Percentiles rank a stretch among this genome's conserved stretches.
These are phyloP conservation scores for Sporopachydermia lactativora DNA, from an alignment of 805 yeast genomes.

Conservation along the genomic window DNA sequence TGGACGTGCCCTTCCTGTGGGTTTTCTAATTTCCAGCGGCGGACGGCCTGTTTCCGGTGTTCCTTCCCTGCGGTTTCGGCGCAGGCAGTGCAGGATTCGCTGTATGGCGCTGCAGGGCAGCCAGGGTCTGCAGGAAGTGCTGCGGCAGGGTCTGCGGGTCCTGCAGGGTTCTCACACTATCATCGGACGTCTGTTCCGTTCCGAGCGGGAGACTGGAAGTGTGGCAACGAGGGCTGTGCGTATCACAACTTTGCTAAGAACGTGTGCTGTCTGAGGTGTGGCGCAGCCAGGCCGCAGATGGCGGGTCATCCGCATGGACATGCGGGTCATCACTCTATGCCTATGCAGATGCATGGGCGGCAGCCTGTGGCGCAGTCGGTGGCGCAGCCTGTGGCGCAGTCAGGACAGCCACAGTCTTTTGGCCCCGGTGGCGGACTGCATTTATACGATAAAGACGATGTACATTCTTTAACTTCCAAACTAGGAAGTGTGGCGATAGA, in stretches of 20 bases:
- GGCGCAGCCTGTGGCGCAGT: slow-evolving; percentile 9
- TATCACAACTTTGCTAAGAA: slow-evolving; percentile 92
- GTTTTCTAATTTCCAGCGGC: slow-evolving; percentile 83
- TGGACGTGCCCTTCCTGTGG: slow-evolving; percentile 98
- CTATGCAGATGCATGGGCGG: slow-evolving; percentile 1
- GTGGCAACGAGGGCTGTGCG: slow-evolving; percentile 60
- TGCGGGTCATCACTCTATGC: background rate
- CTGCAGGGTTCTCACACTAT: slow-evolving; percentile 13
- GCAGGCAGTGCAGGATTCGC: slow-evolving; percentile 52
- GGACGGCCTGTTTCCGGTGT: slow-evolving; percentile 90
- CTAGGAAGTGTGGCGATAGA: background rate
- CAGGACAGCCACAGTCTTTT: background rate
- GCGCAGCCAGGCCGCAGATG: slow-evolving; percentile 41
- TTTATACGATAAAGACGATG: background rate
- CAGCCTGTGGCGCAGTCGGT: slow-evolving; percentile 20
- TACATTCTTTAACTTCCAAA: background rate
- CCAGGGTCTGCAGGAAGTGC: slow-evolving; percentile 5
- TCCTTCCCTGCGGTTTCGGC: slow-evolving; percentile 75
- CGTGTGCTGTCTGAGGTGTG: slow-evolving; percentile 76
- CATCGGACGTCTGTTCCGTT: slow-evolving; percentile 61
- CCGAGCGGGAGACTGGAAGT: slow-evolving; percentile 96
- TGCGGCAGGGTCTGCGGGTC: no score
- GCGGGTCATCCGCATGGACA: slow-evolving; percentile 1
- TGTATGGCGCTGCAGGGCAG: slow-evolving; percentile 14
- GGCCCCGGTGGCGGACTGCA: background rate